Evolutionary conservation across 1,284 basidiomycete species (phyloP).

Genomic region (Pseudomicrostroma phylloplanum): DNA sequence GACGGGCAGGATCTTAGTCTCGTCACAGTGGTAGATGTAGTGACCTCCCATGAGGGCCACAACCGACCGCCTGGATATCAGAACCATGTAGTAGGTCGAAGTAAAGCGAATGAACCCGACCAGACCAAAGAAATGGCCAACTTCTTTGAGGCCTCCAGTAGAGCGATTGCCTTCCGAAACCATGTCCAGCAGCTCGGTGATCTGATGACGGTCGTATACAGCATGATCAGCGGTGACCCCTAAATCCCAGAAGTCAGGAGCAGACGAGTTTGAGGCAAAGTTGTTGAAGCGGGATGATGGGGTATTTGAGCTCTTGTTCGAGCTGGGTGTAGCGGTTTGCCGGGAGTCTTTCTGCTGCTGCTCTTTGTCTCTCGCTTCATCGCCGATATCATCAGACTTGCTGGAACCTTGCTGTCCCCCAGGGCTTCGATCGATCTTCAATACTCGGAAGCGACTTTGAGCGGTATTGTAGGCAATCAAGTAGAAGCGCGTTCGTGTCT

Average conservation of each 20-base stretch:
- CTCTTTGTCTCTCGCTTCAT: neutral
- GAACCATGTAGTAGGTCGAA: conserved; percentile 50
- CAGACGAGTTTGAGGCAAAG: neutral
- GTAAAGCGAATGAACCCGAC: conserved; percentile 55
- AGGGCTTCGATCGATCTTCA: conserved; percentile 44
- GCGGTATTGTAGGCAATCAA: conserved; percentile 44
- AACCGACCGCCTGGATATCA: conserved; percentile 81
- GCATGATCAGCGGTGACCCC: conserved; percentile 39
- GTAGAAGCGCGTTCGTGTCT: conserved; percentile 40
- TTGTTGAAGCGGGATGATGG: neutral
- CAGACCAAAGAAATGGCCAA: conserved; percentile 57
- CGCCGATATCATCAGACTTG: neutral
- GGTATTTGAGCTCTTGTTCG: neutral
- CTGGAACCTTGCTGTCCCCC: neutral
- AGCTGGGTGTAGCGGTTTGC: neutral
- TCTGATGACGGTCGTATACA: conserved; percentile 77
- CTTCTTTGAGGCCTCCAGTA: conserved; percentile 77
- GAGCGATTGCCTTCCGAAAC: conserved; percentile 85
- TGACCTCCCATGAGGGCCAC: conserved; percentile 93
- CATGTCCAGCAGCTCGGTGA: conserved; percentile 84
- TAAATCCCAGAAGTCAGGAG: conserved; percentile 29
- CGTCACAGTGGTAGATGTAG: conserved; percentile 95
- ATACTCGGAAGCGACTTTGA: conserved; percentile 43
- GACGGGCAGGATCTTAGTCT: conserved; percentile 70
- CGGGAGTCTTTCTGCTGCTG: neutral